Evolutionary conservation across 192 early-diverging fungal genomes (phyloP), one percentile per base, ranked within the genome.

Genomic region (Coemansia sp.): DNA sequence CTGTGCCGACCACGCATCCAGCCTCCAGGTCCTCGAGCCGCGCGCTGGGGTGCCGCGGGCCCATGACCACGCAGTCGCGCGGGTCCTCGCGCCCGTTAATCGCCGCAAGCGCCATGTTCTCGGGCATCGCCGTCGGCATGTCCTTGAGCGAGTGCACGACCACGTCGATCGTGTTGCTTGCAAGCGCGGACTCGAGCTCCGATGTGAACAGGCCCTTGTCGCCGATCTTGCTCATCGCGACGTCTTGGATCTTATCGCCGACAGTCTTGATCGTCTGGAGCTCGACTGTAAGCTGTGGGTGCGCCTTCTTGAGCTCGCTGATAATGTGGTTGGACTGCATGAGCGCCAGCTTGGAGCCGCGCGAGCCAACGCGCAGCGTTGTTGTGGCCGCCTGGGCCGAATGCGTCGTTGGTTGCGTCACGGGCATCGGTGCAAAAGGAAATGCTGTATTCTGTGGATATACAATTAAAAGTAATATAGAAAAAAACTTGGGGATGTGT

Each of bases 81-180:
- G 95, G 92, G 71, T 98, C 89, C 57, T 91, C 94, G n/a, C 96
- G 78, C 70, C 90, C 83, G 52, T 91, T 68, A 22, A 96, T 83
- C 0, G 94, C 94, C 1, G 86, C 92, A 27, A 98, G 63, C 0
- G 67, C 45, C 91, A 97, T 94, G 35, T 91, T 89, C 6, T 71
- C 66, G 8, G 95, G 94, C 35, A 96, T 65, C 25, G 72, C 81
- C 23, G 96, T 96, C 11, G 93, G 93, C 50, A 98, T 74, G 63
- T 98, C 96, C 75, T 98, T 98, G 30, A 97, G 82, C 19, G 91
- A 92, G 65, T 98, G 96, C 4, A 97, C 95, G 30, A 98, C 87
- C 16, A 97, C 50, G 67, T 97, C 90, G 23, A 94, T 88, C 10
- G 65, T 64, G 5, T 80, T 58, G 8, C 81, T 72, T 12, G 80